Base-by-base conservation (phyloP, 208 protist genomes). In the Leishmania tarentolae region DNA sequence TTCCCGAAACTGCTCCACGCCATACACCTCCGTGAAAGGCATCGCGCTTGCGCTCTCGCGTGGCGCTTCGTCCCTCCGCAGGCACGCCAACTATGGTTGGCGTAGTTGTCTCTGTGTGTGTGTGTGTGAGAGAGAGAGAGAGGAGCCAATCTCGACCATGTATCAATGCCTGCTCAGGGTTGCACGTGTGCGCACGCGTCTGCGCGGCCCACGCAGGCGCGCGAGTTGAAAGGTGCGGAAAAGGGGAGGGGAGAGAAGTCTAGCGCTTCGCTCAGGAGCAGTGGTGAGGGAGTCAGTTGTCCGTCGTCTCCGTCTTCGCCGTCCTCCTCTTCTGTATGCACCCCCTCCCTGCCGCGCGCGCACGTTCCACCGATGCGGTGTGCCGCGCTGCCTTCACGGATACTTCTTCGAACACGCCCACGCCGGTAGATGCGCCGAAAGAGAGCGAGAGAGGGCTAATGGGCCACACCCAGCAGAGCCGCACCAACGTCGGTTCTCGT, bases 21-120 rank as follows among this genome's bases (percentile, higher is more conserved):
- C 86, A 78, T 95, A 94, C 0, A 96, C 87, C 44, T 96, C 93
- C 28, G 88, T 88, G 46, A 95, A 83, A n/a, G 90, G 87, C 93
- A 95, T 95, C 53, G 35, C 31, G 13, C 31, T 70, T 13, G n/a
- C 44, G 19, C 17, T 37, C 24, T 56, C 8, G 31, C 28, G 3
- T 28, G 8, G 21, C 37, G 19, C 47, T 31, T 72, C 0, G 47
- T 31, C 47, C 19, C n/a, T 65, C 11, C 3, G 21, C 21, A 3
- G 59, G 59, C 28, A 61, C 56, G 8, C 56, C 11, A n/a, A n/a
- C n/a, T n/a, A n/a, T n/a, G n/a, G n/a, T n/a, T n/a, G 56, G 24
- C n/a, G 56, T 61, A n/a, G 56, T 61, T 65, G 37, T 73, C 21
- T 75, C 15, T 44, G 53, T 82, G n/a, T 61, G 47, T 42, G 47